Percentiles rank a stretch among this genome's conserved stretches.
Evolutionary conservation across 805 yeast genomes (phyloP).

Genomic region (Candida vartiovaarae): DNA sequence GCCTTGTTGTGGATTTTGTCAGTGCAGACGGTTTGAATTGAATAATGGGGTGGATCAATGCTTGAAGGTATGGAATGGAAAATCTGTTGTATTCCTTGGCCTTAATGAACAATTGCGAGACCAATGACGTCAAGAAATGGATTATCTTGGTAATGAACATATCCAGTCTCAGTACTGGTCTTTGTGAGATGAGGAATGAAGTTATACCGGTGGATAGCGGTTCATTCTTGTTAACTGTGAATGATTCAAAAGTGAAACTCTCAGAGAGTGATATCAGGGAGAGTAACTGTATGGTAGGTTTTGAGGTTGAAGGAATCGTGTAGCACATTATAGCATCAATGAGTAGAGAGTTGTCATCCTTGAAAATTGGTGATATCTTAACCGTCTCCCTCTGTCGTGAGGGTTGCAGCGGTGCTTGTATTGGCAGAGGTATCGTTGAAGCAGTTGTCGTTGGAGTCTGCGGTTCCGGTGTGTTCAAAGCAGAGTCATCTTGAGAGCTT

Average conservation of each 20-base stretch:
- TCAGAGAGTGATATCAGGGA: slow-evolving; percentile 23
- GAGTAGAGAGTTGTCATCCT: slow-evolving; percentile 31
- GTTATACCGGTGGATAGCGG: slow-evolving; percentile 31
- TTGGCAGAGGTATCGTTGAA: slow-evolving; percentile 4
- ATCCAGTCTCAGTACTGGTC: slow-evolving; percentile 41
- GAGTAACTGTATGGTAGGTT: slow-evolving; percentile 28
- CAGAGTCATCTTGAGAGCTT: slow-evolving; percentile 4
- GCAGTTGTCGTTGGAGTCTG: slow-evolving; percentile 8
- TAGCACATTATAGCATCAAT: slow-evolving; percentile 29
- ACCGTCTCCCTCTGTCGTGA: not conserved
- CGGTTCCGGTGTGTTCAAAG: slow-evolving; percentile 1
- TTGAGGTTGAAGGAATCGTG: slow-evolving; percentile 29
- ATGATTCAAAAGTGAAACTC: slow-evolving; percentile 8
- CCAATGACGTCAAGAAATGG: slow-evolving; percentile 26
- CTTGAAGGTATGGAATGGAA: slow-evolving; percentile 53
- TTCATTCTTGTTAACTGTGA: slow-evolving; percentile 23
- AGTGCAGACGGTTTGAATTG: slow-evolving; percentile 61
- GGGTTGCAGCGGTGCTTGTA: not conserved
- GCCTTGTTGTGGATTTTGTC: slow-evolving; percentile 28
- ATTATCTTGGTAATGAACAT: slow-evolving; percentile 38
- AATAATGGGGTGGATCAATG: slow-evolving; percentile 48
- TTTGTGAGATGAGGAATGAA: slow-evolving; percentile 36
- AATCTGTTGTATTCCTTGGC: slow-evolving; percentile 1
- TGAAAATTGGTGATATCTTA: slow-evolving; percentile 7
- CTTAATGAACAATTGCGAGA: slow-evolving; percentile 8